Percentiles rank a stretch among this genome's conserved stretches.
Evolutionary conservation across 495 filamentous ascomycete species (phyloP).

Genomic region (Penicillium crystallinum): DNA sequence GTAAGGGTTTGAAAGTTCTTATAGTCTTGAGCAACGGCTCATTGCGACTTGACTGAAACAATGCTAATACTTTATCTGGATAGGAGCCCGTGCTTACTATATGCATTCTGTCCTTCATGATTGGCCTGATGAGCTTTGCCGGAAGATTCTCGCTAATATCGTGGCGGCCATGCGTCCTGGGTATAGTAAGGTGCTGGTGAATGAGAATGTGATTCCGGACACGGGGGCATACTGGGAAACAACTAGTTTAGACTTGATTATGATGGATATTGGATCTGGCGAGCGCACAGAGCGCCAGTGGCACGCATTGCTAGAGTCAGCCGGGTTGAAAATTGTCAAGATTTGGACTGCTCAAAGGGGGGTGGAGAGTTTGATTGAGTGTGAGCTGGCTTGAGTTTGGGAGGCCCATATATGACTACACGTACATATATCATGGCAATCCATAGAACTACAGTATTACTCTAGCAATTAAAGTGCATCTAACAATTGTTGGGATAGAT

Average conservation of each 20-base stretch:
- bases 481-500: too few relatives aligned
- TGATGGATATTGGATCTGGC: conserved; percentile 31
- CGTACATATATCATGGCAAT: too few relatives aligned
- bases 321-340: conserved; percentile 33
- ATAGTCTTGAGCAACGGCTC: too few relatives aligned
- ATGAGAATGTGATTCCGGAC: conserved; percentile 40
- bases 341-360: conserved; percentile 31
- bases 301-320: conserved; percentile 26
- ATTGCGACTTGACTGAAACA: not conserved
- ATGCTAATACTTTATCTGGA: conserved; percentile 8
- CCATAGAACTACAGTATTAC: too few relatives aligned
- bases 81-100: conserved; percentile 35
- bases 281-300: conserved; percentile 36
- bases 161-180: conserved; percentile 34
- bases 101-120: conserved; percentile 43
- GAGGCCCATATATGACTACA: not conserved
- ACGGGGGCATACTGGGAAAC: conserved; percentile 34
- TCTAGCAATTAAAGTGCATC: too few relatives aligned
- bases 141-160: conserved; percentile 31
- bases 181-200: conserved; percentile 42
- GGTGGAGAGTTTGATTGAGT: conserved; percentile 38
- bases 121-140: conserved; percentile 38
- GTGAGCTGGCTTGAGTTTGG: conserved; percentile 17
- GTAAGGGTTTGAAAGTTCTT: not conserved
- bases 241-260: conserved; percentile 33